Base-by-base conservation (phyloP, 73 alveolate species). In the Effrenium voratum region DNA sequence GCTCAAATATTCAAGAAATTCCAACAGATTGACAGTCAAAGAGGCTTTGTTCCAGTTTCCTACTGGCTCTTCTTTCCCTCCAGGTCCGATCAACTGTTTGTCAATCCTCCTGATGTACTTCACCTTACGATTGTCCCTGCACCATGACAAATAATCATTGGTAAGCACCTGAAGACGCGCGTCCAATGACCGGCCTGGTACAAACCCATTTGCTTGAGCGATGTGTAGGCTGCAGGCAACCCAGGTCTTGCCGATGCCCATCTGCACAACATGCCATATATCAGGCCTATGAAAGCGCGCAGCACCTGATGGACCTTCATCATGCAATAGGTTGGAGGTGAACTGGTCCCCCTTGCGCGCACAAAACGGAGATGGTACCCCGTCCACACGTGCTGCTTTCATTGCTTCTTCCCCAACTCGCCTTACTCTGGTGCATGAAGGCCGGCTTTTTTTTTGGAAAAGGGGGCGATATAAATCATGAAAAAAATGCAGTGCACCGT, bases 11-110 rank as follows among this genome's bases (percentile, higher is more conserved):
- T 80, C 91, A 46, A 80, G 6, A 47, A 80, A 80, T 5, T 46
- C 8, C n/a, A 80, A 8, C 19, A 80, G 32, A 34, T 80, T 80
- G 36, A 36, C 5, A 0, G 91, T 80, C 30, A 80, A 46, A 5
- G 49, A 34, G 4, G 91, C 91, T 22, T 80, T 80, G 91, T 80
- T 80, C 91, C 91, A 80, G n/a, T 36, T 32, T 32, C 50, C 91
- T 13, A 32, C n/a, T 2, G 34, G 45, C 49, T 80, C 91, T 32
- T 3, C 46, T 0, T n/a, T 1, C 2, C 73, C 91, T 32, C 16
- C 22, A 13, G 72, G 72, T 1, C 44, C 88, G 30, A 80, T 32
- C 0, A 72, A 46, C 36, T 4, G 15, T 1, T 8, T 30, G 40
- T 80, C 91, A 32, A 80, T 80, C 47, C 47, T 80, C 72, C 72